Evolutionary conservation across 768 basidiomycete genomes (phyloP).

Genomic region (Galerina marginata): DNA sequence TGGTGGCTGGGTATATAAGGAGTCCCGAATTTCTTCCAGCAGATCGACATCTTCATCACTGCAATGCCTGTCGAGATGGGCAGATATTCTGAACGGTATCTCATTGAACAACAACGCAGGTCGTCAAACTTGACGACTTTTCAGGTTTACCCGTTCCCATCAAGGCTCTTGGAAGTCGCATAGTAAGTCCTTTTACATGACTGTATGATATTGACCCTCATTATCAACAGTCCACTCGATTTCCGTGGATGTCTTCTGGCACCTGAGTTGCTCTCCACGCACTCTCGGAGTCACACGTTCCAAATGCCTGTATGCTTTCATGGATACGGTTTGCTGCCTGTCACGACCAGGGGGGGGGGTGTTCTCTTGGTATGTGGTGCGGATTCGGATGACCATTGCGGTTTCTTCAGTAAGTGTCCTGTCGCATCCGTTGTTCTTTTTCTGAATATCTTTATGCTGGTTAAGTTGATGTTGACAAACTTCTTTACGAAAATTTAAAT

Average conservation of each 20-base stretch:
- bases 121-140: too few relatives aligned
- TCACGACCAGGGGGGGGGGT: background rate
- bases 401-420: background rate
- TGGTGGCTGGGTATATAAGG: too few relatives aligned
- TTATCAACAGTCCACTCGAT: background rate
- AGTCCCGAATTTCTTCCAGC: too few relatives aligned
- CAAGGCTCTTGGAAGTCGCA: too few relatives aligned
- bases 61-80: too few relatives aligned
- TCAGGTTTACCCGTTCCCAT: too few relatives aligned
- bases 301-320: slow-evolving; percentile 5
- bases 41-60: too few relatives aligned
- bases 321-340: background rate
- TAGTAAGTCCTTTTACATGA: too few relatives aligned
- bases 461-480: background rate
- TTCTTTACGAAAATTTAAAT: background rate
- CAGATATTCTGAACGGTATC: too few relatives aligned
- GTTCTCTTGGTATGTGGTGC: background rate
- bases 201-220: too few relatives aligned
- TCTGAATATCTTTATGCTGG: background rate
- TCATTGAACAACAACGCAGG: too few relatives aligned
- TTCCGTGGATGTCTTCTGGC: background rate
- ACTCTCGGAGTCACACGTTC: background rate
- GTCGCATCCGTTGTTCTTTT: background rate
- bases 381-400: background rate
- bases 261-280: background rate